A percentile compares a stretch with the other conserved stretches of the same genome.
Evolutionary conservation across 176 grass and related monocot genomes (phyloP).

Genomic region (Aechmea fasciata): DNA sequence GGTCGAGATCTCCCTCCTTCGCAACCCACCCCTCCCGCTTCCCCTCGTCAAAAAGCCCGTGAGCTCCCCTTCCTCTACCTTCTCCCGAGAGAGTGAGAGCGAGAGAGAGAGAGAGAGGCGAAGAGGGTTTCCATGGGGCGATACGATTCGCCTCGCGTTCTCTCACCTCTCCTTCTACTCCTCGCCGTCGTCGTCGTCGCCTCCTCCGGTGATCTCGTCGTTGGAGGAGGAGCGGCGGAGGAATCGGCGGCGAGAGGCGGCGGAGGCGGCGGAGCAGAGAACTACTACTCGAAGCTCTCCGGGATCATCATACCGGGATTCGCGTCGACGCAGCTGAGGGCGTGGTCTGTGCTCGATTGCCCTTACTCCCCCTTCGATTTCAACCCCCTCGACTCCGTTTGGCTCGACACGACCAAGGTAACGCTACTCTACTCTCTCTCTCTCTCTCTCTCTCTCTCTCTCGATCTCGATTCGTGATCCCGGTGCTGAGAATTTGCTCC

Average conservation of each 20-base stretch:
- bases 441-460: too few species aligned
- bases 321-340: constrained; percentile 91
- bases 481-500: too few species aligned
- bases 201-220: too few species aligned
- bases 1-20: background rate
- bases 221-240: background rate
- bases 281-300: constrained; percentile 71
- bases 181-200: background rate
- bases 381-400: constrained; percentile 90
- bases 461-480: too few species aligned
- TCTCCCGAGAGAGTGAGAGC: background rate
- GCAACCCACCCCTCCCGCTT: background rate
- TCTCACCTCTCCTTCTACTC: background rate
- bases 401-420: constrained; percentile 83
- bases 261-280: constrained; percentile 33
- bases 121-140: background rate
- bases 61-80: background rate
- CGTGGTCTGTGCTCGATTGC: constrained; percentile 97
- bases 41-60: background rate
- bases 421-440: too few species aligned
- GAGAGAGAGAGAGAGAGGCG: background rate
- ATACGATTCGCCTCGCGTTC: background rate
- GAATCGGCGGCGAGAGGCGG: background rate
- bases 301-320: constrained; percentile 95
- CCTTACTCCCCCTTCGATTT: constrained; percentile 94